These are phyloP conservation scores for Trichosporon sp. DNA, from an alignment of 1,284 basidiomycete genomes.

Conservation along the genomic window DNA sequence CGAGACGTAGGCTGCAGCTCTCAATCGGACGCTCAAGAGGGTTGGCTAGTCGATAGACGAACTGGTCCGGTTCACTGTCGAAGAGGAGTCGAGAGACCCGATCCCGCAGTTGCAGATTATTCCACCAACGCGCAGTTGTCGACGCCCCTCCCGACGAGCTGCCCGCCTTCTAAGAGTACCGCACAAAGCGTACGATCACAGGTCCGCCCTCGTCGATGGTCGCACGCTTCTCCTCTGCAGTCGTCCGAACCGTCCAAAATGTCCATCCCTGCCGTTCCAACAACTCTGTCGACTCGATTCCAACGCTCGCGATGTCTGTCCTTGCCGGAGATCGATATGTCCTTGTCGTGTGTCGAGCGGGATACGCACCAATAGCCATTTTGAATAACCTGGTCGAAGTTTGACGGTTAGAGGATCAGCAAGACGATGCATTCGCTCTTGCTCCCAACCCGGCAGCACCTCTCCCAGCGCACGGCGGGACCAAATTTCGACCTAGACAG, in stretches of 20 bases:
- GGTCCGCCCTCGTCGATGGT: not conserved
- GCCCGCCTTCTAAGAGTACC: not conserved
- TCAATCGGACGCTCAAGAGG: too few relatives aligned
- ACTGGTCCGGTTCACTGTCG: too few relatives aligned
- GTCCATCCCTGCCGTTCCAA: not conserved
- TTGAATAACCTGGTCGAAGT: constrained; percentile 16
- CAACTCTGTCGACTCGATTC: not conserved
- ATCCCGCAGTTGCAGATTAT: not conserved
- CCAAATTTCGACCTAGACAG: not conserved
- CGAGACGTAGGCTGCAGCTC: too few relatives aligned
- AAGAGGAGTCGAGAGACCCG: too few relatives aligned
- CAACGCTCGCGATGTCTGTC: not conserved
- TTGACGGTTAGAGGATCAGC: constrained; percentile 19
- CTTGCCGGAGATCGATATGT: constrained; percentile 10
- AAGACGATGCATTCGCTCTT: constrained; percentile 10
- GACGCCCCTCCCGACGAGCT: too few relatives aligned
- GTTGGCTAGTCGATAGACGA: too few relatives aligned
- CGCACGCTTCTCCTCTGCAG: not conserved
- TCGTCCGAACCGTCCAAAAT: not conserved
- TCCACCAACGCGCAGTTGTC: not conserved
- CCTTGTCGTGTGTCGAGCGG: not conserved
- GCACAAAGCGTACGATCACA: not conserved
- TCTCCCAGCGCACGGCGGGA: not conserved
- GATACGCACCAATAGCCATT: constrained; percentile 14
- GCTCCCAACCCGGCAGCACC: not conserved